A percentile compares a stretch with the other conserved stretches of the same genome.
Evolutionary conservation across 495 filamentous ascomycete species (phyloP).

Genomic region (Penicillium waksmanii): DNA sequence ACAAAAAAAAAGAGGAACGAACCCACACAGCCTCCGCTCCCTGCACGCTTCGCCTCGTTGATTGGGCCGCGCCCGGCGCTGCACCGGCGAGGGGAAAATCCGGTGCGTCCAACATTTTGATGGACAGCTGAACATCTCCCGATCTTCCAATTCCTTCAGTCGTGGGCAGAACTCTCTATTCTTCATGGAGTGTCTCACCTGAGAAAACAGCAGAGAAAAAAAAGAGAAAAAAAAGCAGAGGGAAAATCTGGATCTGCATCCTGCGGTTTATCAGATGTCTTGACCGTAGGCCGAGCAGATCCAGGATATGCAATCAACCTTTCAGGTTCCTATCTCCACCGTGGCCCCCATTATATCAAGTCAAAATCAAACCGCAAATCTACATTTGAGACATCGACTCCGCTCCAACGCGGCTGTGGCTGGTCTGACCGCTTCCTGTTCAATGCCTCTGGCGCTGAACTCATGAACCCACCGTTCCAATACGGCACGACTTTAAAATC

Average conservation of each 20-base stretch:
- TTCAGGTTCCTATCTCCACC: constrained; percentile 4
- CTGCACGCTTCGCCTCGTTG: constrained; percentile 10
- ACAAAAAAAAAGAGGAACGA: constrained; percentile 6
- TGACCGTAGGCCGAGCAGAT: constrained; percentile 20
- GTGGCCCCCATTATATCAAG: constrained; percentile 9
- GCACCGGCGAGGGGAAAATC: constrained; percentile 16
- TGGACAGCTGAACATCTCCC: neutral
- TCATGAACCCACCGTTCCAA: constrained; percentile 15
- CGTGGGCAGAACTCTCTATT: neutral
- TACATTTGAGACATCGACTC: constrained; percentile 19
- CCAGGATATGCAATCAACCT: constrained; percentile 30
- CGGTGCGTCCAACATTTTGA: constrained; percentile 12
- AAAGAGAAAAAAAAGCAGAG: constrained; percentile 7
- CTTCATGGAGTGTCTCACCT: neutral
- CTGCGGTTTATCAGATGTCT: constrained; percentile 29
- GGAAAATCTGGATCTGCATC: constrained; percentile 12
- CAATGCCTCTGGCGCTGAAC: constrained; percentile 23
- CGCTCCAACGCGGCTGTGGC: constrained; percentile 20
- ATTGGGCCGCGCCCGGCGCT: constrained; percentile 11
- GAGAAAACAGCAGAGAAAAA: constrained; percentile 2
- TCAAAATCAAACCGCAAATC: constrained; percentile 14
- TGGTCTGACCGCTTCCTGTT: constrained; percentile 25
- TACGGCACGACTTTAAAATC: constrained; percentile 17
- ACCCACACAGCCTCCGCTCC: constrained; percentile 8
- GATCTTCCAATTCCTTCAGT: neutral